Conservation (phyloP, 495 filamentous ascomycete species). For the Pyronema domesticum region DNA sequence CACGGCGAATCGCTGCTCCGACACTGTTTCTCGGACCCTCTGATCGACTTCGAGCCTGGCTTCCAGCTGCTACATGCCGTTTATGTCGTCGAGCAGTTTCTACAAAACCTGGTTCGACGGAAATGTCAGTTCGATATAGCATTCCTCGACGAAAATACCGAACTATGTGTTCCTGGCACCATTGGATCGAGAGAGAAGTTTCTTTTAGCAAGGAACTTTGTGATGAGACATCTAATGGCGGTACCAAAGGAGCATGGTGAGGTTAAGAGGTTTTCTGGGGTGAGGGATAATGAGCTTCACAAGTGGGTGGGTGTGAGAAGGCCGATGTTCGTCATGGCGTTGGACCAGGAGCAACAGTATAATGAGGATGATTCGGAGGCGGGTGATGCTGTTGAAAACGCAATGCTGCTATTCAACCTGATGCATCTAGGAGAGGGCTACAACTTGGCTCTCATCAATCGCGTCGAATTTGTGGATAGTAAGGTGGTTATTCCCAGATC, state of each 20-base stretch:
- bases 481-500: slow-evolving; percentile 28
- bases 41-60: slow-evolving; percentile 38
- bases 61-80: slow-evolving; percentile 57
- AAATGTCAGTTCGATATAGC: slow-evolving; percentile 41
- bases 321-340: slow-evolving; percentile 51
- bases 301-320: slow-evolving; percentile 34
- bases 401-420: not conserved
- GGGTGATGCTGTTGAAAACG: not conserved
- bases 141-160: slow-evolving; percentile 24
- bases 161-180: slow-evolving; percentile 35
- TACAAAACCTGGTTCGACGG: slow-evolving; percentile 38
- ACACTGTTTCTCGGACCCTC: slow-evolving; percentile 38
- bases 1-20: slow-evolving; percentile 56
- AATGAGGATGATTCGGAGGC: slow-evolving; percentile 10
- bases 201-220: slow-evolving; percentile 36
- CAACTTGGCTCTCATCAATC: slow-evolving; percentile 43
- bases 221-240: slow-evolving; percentile 41
- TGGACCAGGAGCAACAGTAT: slow-evolving; percentile 28
- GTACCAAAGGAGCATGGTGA: slow-evolving; percentile 1
- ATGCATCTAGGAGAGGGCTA: slow-evolving; percentile 26
- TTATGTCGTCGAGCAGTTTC: slow-evolving; percentile 46
- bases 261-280: slow-evolving; percentile 32
- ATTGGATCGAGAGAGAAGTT: slow-evolving; percentile 18
- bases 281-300: slow-evolving; percentile 31
- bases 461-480: slow-evolving; percentile 40